phyloP scores from a whole-genome alignment of 1,284 basidiomycete species.

The Microbotryum intermedium region DNA sequence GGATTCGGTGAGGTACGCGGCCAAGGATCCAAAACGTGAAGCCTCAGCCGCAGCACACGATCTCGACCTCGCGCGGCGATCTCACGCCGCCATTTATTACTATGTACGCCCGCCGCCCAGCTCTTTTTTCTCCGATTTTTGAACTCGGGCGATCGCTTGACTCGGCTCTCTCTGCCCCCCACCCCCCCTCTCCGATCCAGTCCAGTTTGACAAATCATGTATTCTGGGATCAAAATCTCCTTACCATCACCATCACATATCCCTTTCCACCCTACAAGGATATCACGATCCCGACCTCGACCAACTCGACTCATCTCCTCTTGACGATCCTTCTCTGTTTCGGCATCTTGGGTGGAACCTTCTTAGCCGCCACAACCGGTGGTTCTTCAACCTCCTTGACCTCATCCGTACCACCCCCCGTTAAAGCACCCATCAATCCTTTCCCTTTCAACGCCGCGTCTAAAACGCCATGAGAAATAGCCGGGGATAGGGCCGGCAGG shows the following conservation, averaged over 20 bases:
- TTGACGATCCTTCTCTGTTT: constrained; percentile 21
- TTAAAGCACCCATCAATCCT: constrained; percentile 46
- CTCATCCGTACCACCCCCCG: constrained; percentile 41
- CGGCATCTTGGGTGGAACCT: constrained; percentile 11
- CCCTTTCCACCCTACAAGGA: no score
- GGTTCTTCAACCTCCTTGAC: constrained; percentile 50
- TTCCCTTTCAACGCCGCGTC: constrained; percentile 69
- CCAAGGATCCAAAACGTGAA: no score
- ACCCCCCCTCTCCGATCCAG: no score
- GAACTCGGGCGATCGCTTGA: no score
- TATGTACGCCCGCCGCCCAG: no score
- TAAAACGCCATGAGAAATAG: constrained; percentile 59
- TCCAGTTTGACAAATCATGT: no score
- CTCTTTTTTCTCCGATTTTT: no score
- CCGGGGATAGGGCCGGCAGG: constrained; percentile 59
- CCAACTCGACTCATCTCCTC: background rate
- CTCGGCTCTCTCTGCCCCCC: no score
- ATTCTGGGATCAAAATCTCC: no score
- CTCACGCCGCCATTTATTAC: background rate
- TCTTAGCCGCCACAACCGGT: constrained; percentile 9
- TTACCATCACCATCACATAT: no score
- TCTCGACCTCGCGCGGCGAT: background rate
- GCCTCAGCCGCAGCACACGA: background rate
- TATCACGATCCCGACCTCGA: no score
- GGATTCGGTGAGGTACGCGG: no score